These are phyloP conservation scores for Penicillium manginii DNA, from an alignment of 495 filamentous ascomycete species.

Conservation along the genomic window DNA sequence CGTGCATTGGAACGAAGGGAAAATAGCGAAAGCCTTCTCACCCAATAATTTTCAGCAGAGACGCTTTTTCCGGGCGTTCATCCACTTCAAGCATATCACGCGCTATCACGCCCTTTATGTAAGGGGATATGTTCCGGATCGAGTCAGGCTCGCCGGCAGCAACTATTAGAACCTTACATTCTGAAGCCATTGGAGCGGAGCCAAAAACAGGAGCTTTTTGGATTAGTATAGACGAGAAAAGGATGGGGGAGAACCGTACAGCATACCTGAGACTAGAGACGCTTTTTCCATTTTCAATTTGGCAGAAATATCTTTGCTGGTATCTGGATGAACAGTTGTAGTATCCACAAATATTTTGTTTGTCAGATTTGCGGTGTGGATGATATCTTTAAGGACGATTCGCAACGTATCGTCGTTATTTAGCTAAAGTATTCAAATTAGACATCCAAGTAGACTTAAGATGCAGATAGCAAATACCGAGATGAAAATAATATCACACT, in stretches of 20 bases:
- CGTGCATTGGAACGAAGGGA: neutral
- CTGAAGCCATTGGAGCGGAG: constrained; percentile 12
- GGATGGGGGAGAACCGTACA: neutral
- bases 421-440: constrained; percentile 2
- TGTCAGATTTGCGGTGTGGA: constrained; percentile 5
- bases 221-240: neutral
- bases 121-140: neutral
- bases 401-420: constrained; percentile 14
- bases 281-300: constrained; percentile 6
- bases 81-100: constrained; percentile 17
- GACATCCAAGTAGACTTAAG: neutral
- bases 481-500: constrained; percentile 18
- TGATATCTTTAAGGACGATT: constrained; percentile 9
- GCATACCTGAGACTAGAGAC: constrained; percentile 13
- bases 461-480: constrained; percentile 6
- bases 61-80: constrained; percentile 13
- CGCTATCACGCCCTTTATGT: constrained; percentile 12
- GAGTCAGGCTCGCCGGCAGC: constrained; percentile 4
- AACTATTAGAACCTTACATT: constrained; percentile 12
- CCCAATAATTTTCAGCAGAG: constrained; percentile 18
- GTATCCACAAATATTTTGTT: constrained; percentile 14
- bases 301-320: neutral
- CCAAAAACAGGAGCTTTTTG: constrained; percentile 17
- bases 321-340: constrained; percentile 16
- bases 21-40: constrained; percentile 1